Base-by-base conservation (phyloP, 495 filamentous ascomycete species). In the Tuber melanosporum region DNA sequence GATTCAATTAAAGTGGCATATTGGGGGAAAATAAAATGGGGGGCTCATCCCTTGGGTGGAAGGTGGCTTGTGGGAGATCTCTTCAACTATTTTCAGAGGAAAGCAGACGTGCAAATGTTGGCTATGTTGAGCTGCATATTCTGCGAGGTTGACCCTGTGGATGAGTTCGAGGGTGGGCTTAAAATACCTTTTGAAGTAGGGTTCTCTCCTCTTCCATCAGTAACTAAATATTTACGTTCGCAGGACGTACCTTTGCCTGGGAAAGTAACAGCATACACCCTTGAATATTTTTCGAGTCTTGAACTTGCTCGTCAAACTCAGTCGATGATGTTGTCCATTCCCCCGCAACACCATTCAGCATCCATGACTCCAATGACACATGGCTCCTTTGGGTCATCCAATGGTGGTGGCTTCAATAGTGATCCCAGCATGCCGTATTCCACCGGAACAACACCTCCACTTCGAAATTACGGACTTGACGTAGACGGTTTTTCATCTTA, bases 91-190 rank as follows among this genome's bases (percentile, higher is more conserved):
- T 97, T 92, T 78, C 93, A 97, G 82, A 88, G 86, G 52, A 86
- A 91, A 44, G 93, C 90, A 3, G 94, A 98, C 82, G 85, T 95
- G 4, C 94, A 98, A 83, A 97, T 97, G 94, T 87, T 97, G 26
- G 95, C 94, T 47, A 97, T 97, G 94, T 88, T 98, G 19, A 91
- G 94, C 1, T 97, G 94, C 82, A 90, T 97, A 70, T 91, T 98
- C 74, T 90, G 90, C 72, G 92, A 96, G 75, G 84, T 84, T 15
- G 85, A 85, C 57, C 87, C 90, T 10, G 83, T 84, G 0, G 82
- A 86, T 7, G 84, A 87, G 71, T 86, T 89, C 74, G 73, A 83
- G 39, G 70, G 75, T n/a, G 73, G 73, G 2, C 26, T 71, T 14
- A 82, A 62, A 71, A 66, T 71, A 15, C 71, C 79, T 14, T 80